A percentile compares a stretch with the other conserved stretches of the same genome.
Conservation (phyloP, 768 basidiomycete species). For the Tylopilus rubrobrunneus region DNA sequence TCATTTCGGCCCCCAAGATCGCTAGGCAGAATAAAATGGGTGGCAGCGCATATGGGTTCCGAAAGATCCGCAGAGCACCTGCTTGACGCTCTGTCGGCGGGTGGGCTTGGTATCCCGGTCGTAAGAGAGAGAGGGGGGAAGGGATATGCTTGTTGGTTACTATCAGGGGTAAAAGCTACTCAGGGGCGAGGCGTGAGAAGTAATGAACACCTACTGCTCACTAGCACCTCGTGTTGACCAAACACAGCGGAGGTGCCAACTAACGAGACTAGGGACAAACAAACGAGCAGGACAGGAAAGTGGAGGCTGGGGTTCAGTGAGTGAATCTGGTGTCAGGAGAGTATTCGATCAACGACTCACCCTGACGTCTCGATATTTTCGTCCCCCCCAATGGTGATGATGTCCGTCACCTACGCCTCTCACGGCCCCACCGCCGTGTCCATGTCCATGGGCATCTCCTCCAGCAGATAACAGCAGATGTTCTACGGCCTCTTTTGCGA, state of each 20-base stretch:
- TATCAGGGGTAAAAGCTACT: constrained; percentile 21
- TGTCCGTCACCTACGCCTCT: constrained; percentile 35
- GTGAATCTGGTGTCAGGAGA: not conserved
- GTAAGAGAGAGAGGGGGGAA: constrained; percentile 45
- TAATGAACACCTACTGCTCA: constrained; percentile 48
- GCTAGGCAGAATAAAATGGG: constrained; percentile 56
- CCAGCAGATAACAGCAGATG: constrained; percentile 78
- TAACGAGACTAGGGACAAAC: constrained; percentile 54
- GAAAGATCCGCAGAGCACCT: constrained; percentile 36
- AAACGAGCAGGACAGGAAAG: constrained; percentile 58
- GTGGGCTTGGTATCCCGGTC: constrained; percentile 15
- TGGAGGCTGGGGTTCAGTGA: constrained; percentile 44
- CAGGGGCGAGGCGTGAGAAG: not conserved
- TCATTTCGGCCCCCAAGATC: constrained; percentile 50
- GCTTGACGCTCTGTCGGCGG: constrained; percentile 4
- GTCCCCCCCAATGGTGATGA: constrained; percentile 67
- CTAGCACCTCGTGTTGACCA: constrained; percentile 61
- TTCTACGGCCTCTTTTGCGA: constrained; percentile 96
- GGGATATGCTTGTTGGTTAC: constrained; percentile 65
- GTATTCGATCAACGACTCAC: constrained; percentile 27
- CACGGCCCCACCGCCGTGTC: constrained; percentile 60
- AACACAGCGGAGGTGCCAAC: constrained; percentile 54
- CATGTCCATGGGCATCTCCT: constrained; percentile 66
- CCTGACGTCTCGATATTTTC: constrained; percentile 39
- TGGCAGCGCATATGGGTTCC: constrained; percentile 72